A percentile compares a stretch with the other conserved stretches of the same genome.
Evolutionary conservation across 2,329 filamentous ascomycete species (phyloP).

Genomic region (Microcera coccophila): DNA sequence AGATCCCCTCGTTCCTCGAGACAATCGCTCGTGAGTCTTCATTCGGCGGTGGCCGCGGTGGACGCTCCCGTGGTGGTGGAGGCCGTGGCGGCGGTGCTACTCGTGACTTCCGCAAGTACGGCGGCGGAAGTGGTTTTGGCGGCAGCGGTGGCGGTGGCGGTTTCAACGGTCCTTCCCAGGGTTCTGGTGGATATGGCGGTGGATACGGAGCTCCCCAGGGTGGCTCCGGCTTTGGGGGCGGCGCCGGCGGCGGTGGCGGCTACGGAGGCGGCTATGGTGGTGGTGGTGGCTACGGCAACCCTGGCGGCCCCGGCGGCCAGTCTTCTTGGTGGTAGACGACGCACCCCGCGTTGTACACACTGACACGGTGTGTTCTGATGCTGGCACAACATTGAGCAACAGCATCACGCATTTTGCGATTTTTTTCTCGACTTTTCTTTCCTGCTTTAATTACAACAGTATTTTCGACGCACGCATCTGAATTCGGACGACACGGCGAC

Average conservation of each 20-base stretch:
- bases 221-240: conserved; percentile 37
- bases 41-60: conserved; percentile 67
- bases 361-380: conserved; percentile 21
- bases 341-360: conserved; percentile 7
- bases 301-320: conserved; percentile 64
- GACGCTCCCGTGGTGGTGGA: conserved; percentile 52
- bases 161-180: conserved; percentile 39
- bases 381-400: conserved; percentile 11
- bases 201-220: conserved; percentile 31
- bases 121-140: conserved; percentile 50
- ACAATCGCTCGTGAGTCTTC: conserved; percentile 93
- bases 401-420: conserved; percentile 22
- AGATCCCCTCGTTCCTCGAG: conserved; percentile 90
- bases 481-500: conserved; percentile 39
- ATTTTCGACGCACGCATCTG: conserved; percentile 29
- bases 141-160: conserved; percentile 43
- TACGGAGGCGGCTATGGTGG: conserved; percentile 44
- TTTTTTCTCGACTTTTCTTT: conserved; percentile 22
- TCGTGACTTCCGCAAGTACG: conserved; percentile 85
- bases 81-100: conserved; percentile 69
- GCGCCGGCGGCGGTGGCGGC: conserved; percentile 35
- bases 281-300: conserved; percentile 57
- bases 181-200: conserved; percentile 37
- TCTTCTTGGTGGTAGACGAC: conserved; percentile 64
- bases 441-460: conserved; percentile 24